Percentiles rank a stretch among this genome's conserved stretches.
Conservation (phyloP, 108 stramenopile species). For the Epithemia pelagica region DNA sequence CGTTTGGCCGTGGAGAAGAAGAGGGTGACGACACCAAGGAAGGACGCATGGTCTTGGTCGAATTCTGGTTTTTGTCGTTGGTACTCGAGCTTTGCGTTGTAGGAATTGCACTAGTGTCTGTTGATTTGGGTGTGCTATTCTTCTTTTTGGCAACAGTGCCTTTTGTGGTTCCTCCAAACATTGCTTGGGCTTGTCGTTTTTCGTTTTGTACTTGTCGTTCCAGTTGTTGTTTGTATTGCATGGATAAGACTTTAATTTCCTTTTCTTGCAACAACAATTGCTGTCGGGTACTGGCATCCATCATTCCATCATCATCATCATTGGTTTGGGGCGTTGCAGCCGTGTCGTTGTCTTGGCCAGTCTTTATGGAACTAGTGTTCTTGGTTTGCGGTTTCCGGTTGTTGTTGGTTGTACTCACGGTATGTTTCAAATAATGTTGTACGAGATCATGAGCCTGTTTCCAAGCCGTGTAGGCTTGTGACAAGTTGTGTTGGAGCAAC, state of each 20-base stretch:
- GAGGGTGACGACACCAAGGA: neutral
- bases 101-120: neutral
- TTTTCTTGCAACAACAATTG: slow-evolving; percentile 44
- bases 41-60: neutral
- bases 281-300: neutral
- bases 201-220: slow-evolving; percentile 54
- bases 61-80: slow-evolving; percentile 5
- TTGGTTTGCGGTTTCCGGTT: too few species aligned
- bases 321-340: neutral
- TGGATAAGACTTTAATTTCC: slow-evolving; percentile 44
- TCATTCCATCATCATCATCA: neutral
- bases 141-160: neutral
- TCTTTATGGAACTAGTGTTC: too few species aligned
- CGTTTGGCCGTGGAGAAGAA: neutral
- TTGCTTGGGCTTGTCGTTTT: slow-evolving; percentile 60
- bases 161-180: slow-evolving; percentile 39
- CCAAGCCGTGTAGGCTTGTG: slow-evolving; percentile 27
- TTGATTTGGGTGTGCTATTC: neutral
- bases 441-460: slow-evolving; percentile 38
- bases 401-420: too few species aligned
- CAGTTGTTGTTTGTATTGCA: slow-evolving; percentile 15
- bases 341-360: neutral
- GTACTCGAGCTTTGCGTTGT: neutral
- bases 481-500: slow-evolving; percentile 11
- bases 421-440: slow-evolving; percentile 22